phyloP scores from a whole-genome alignment of 2,329 filamentous ascomycete species.

The Zalaria obscura region DNA sequence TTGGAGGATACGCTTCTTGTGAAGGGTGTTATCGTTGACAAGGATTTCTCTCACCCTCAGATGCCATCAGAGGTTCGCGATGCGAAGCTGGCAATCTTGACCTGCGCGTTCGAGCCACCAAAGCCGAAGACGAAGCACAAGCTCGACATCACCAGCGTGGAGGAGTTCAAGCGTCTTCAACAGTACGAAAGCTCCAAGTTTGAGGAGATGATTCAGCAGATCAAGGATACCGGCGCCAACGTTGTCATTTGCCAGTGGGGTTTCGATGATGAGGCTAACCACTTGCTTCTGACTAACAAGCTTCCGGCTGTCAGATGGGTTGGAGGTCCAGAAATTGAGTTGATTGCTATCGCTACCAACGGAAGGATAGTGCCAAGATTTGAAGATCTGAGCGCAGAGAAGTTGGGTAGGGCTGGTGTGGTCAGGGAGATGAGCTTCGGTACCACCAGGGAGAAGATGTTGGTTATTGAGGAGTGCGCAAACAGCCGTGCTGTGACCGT shows the following conservation, averaged over 20 bases:
- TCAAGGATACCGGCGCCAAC: constrained; percentile 95
- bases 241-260: constrained; percentile 98
- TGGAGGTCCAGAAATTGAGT: constrained; percentile 91
- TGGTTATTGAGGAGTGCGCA: constrained; percentile 97
- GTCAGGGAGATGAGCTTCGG: constrained; percentile 94
- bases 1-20: constrained; percentile 90
- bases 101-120: constrained; percentile 94
- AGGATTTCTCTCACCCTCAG: constrained; percentile 98
- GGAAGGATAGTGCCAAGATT: constrained; percentile 95
- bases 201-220: constrained; percentile 94
- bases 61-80: constrained; percentile 94
- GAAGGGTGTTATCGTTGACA: constrained; percentile 97
- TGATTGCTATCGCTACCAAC: constrained; percentile 97
- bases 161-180: constrained; percentile 97
- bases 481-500: constrained; percentile 94
- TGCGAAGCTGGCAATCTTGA: constrained; percentile 94
- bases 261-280: constrained; percentile 98
- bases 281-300: constrained; percentile 88
- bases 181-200: constrained; percentile 95
- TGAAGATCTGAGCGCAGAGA: constrained; percentile 80
- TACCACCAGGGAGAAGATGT: constrained; percentile 97
- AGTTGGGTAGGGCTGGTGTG: constrained; percentile 78
- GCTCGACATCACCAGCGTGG: constrained; percentile 89
- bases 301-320: constrained; percentile 96
- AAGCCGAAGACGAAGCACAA: constrained; percentile 99